Percentiles rank a stretch among this genome's conserved stretches.
phyloP scores from a whole-genome alignment of 1,139 yeast species.

The Pneumocystis oryctolagi region DNA sequence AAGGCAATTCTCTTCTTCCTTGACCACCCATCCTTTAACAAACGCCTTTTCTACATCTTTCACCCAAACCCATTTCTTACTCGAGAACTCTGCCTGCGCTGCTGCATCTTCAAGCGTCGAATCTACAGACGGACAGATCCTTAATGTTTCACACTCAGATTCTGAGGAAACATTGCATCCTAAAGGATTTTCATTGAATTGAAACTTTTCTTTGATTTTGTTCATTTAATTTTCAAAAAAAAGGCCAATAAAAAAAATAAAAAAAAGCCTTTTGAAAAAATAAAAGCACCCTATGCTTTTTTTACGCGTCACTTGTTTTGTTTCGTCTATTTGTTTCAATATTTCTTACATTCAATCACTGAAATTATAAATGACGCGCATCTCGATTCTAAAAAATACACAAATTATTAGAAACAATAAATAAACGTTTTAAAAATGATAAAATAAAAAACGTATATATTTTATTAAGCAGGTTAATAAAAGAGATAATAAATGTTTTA shows the following conservation, averaged over 20 bases:
- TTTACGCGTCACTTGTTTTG: neutral
- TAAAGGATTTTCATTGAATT: neutral
- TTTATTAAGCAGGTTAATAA: neutral
- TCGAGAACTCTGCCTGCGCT: slow-evolving; percentile 38
- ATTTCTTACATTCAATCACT: neutral
- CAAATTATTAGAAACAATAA: neutral
- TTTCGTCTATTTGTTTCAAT: neutral
- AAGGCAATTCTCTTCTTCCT: slow-evolving; percentile 37
- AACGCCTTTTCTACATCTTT: slow-evolving; percentile 55
- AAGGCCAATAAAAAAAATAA: neutral
- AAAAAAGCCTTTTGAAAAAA: neutral
- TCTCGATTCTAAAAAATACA: too few relatives aligned
- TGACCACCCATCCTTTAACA: slow-evolving; percentile 52
- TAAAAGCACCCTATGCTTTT: neutral
- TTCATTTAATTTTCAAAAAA: neutral
- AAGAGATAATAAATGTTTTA: neutral
- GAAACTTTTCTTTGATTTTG: neutral
- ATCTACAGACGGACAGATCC: neutral
- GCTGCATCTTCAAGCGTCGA: slow-evolving; percentile 6
- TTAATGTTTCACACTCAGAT: neutral
- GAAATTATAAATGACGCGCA: too few relatives aligned
- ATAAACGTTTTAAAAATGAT: neutral
- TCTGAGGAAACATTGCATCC: neutral
- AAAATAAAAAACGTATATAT: neutral
- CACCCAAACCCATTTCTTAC: slow-evolving; percentile 67